Conservation (phyloP, 2,329 filamentous ascomycete genomes). For the Diaporthe sp. region DNA sequence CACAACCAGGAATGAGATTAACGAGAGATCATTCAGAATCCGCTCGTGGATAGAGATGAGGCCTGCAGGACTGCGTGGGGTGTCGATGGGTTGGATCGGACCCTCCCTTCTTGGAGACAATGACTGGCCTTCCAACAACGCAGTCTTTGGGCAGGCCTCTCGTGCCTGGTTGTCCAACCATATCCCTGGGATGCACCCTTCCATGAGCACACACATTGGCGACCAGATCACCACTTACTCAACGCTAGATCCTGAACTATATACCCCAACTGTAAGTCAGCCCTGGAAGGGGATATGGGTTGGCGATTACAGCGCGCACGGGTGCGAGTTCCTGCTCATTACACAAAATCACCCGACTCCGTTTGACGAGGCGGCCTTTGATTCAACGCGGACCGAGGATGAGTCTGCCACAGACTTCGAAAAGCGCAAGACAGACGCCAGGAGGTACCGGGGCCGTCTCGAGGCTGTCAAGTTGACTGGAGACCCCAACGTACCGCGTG, state of each 20-base stretch:
- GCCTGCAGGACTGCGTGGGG: conserved; percentile 46
- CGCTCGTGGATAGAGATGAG: conserved; percentile 82
- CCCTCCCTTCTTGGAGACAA: conserved; percentile 1
- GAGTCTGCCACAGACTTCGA: conserved; percentile 64
- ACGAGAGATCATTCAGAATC: conserved; percentile 79
- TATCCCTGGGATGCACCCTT: conserved; percentile 42
- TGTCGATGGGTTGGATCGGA: conserved; percentile 19
- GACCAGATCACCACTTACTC: conserved; percentile 74
- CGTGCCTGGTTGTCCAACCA: conserved; percentile 38
- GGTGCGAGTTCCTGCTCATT: conserved; percentile 88
- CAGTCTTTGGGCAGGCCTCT: conserved; percentile 44
- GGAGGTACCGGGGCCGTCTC: conserved; percentile 75
- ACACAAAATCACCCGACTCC: conserved; percentile 75
- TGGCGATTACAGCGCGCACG: conserved; percentile 89
- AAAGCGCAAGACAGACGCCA: conserved; percentile 59
- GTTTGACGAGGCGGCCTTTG: conserved; percentile 57
- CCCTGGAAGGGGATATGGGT: conserved; percentile 94
- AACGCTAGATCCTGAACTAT: conserved; percentile 80
- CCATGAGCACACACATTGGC: conserved; percentile 63
- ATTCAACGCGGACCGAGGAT: conserved; percentile 48
- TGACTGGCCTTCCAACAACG: conserved; percentile 28
- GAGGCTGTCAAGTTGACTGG: conserved; percentile 93
- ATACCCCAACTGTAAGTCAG: conserved; percentile 83
- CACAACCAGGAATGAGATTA: conserved; percentile 69
- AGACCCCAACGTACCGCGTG: conserved; percentile 89